Evolutionary conservation across 257 asterid species (phyloP).

Genomic region (Cinchona pubescens): DNA sequence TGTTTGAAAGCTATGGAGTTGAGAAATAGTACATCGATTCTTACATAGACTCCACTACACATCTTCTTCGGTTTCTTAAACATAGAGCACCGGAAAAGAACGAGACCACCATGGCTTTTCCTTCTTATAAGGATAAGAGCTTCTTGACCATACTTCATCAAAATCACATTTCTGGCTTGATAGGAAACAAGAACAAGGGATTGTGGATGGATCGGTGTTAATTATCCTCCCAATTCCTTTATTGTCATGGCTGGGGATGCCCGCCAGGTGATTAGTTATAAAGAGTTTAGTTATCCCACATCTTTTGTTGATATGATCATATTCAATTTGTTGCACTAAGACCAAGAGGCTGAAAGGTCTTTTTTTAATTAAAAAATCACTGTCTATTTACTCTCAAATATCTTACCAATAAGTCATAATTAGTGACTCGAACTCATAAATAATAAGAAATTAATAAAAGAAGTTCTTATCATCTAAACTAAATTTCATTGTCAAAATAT

Average conservation of each 20-base stretch:
- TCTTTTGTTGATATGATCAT: too few relatives aligned
- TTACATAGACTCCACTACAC: slow-evolving; percentile 39
- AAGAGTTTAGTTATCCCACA: too few relatives aligned
- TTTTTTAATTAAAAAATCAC: too few relatives aligned
- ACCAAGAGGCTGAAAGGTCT: not conserved
- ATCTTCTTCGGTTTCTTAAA: slow-evolving; percentile 58
- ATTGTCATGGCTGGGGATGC: slow-evolving; percentile 90
- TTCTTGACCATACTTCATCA: slow-evolving; percentile 71
- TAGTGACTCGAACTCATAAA: too few relatives aligned
- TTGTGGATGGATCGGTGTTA: slow-evolving; percentile 58
- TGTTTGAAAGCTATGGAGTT: slow-evolving; percentile 59
- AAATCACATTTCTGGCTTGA: slow-evolving; percentile 56
- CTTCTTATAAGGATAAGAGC: slow-evolving; percentile 70
- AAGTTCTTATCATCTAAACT: too few relatives aligned
- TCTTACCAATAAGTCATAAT: too few relatives aligned
- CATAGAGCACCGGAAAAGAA: slow-evolving; percentile 43
- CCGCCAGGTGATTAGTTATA: slow-evolving; percentile 45
- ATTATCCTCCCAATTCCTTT: slow-evolving; percentile 47
- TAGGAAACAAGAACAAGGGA: slow-evolving; percentile 56
- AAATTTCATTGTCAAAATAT: too few relatives aligned
- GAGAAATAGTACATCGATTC: slow-evolving; percentile 48
- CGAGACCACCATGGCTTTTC: slow-evolving; percentile 55
- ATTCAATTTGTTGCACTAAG: not conserved
- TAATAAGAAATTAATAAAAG: too few relatives aligned
- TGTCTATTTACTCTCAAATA: too few relatives aligned